Percentiles rank a stretch among this genome's conserved stretches.
Evolutionary conservation across 805 yeast species (phyloP).

Genomic region (Tanozyma kutaoensis): DNA sequence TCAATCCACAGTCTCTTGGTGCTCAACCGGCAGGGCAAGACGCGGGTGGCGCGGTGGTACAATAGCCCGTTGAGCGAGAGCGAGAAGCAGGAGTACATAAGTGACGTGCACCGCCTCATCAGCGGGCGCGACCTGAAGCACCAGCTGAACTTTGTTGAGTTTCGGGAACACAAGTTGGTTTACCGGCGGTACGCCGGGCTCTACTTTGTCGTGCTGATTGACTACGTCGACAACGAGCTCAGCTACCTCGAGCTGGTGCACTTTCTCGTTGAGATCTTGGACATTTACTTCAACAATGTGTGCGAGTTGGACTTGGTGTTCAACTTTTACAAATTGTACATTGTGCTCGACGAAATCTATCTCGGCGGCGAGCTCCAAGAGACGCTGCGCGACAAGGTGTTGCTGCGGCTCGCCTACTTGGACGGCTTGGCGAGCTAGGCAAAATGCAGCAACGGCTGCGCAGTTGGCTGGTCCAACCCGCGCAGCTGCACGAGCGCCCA

Average conservation of each 20-base stretch:
- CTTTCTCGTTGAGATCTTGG: conserved; percentile 78
- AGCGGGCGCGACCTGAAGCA: conserved; percentile 74
- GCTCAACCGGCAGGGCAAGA: conserved; percentile 88
- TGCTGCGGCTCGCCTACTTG: conserved; percentile 50
- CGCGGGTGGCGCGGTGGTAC: conserved; percentile 76
- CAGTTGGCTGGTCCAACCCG: no score
- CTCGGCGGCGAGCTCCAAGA: conserved; percentile 87
- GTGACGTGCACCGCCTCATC: conserved; percentile 66
- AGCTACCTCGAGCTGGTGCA: conserved; percentile 76
- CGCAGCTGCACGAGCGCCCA: conserved; percentile 24
- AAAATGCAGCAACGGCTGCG: no score
- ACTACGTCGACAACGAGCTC: conserved; percentile 68
- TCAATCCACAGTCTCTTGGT: conserved; percentile 71
- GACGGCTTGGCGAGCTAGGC: conserved; percentile 23
- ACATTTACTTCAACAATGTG: conserved; percentile 76
- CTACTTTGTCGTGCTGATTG: conserved; percentile 77
- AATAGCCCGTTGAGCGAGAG: conserved; percentile 15
- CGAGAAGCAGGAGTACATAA: conserved; percentile 26
- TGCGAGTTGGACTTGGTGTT: conserved; percentile 91
- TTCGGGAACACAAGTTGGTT: conserved; percentile 46
- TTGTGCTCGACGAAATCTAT: conserved; percentile 76
- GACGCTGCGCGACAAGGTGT: conserved; percentile 55
- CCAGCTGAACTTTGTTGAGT: conserved; percentile 72
- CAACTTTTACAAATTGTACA: conserved; percentile 76
- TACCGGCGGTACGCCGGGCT: conserved; percentile 88